These are phyloP conservation scores for Diaporthe aspalathi DNA, from an alignment of 2,329 filamentous ascomycete species.

Conservation along the genomic window DNA sequence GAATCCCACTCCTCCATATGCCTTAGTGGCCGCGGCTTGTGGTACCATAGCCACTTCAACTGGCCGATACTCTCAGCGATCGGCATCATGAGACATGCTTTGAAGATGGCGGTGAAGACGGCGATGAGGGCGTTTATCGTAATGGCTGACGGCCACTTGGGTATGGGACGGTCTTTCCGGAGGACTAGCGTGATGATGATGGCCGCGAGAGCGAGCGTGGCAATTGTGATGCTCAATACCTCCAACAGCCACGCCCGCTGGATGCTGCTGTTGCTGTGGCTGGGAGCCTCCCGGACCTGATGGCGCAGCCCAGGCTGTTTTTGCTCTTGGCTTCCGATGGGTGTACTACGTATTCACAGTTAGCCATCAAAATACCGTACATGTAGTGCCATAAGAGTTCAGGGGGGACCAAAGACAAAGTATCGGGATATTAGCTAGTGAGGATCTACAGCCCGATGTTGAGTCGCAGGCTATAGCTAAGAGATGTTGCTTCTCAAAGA, in stretches of 20 bases:
- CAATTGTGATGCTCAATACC: background rate
- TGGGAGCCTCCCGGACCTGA: background rate
- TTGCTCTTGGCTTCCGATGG: background rate
- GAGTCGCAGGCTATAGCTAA: too few relatives aligned
- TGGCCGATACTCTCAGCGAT: constrained; percentile 11
- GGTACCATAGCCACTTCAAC: constrained; percentile 22
- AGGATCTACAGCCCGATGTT: too few relatives aligned
- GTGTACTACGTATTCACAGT: background rate
- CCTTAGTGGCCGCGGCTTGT: background rate
- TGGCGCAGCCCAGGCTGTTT: background rate
- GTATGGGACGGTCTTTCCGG: background rate
- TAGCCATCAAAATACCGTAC: too few relatives aligned
- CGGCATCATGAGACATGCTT: background rate
- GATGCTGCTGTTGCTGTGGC: background rate
- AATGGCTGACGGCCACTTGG: constrained; percentile 1
- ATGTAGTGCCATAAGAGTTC: too few relatives aligned
- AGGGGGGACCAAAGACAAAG: too few relatives aligned
- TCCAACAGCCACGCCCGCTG: background rate
- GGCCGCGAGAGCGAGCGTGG: background rate
- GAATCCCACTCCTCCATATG: background rate
- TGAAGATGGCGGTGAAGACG: constrained; percentile 1
- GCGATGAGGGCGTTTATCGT: constrained; percentile 17
- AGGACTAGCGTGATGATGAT: background rate
- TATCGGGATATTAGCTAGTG: too few relatives aligned
- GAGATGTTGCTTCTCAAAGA: too few relatives aligned